Conservation (phyloP, 768 basidiomycete genomes). For the Asterophora lycoperdoides region DNA sequence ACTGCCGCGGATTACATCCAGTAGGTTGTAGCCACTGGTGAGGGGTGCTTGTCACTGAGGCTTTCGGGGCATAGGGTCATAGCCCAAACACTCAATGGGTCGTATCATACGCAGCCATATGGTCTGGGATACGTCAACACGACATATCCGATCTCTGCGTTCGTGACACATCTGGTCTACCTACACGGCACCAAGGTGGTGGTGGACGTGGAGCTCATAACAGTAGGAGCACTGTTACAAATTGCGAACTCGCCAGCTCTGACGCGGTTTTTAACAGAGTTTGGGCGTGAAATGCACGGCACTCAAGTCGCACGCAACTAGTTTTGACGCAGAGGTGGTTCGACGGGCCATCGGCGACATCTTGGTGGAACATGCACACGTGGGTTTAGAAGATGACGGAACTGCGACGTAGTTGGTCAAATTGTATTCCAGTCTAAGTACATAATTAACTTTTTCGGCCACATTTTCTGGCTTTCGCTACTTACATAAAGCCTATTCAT, state of each 20-base stretch:
- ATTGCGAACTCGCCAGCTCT: neutral
- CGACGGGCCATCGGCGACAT: constrained; percentile 36
- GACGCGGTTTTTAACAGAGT: constrained; percentile 29
- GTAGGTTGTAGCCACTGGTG: constrained; percentile 32
- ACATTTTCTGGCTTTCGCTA: neutral
- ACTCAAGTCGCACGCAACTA: constrained; percentile 29
- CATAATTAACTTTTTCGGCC: too few species aligned
- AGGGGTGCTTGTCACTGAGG: constrained; percentile 1
- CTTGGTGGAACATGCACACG: constrained; percentile 14
- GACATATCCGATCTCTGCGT: constrained; percentile 70
- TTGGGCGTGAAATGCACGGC: constrained; percentile 59
- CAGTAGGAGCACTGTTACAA: constrained; percentile 42
- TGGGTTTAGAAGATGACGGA: too few species aligned
- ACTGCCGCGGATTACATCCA: constrained; percentile 79
- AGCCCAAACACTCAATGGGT: constrained; percentile 60
- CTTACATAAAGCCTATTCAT: constrained; percentile 4
- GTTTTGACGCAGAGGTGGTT: constrained; percentile 46
- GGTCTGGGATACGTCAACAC: constrained; percentile 58
- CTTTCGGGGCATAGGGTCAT: constrained; percentile 48
- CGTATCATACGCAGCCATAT: constrained; percentile 48
- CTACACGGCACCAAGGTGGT: constrained; percentile 57
- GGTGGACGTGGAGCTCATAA: constrained; percentile 58
- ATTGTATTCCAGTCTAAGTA: too few species aligned
- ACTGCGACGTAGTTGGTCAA: too few species aligned
- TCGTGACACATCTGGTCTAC: constrained; percentile 83